Evolutionary conservation across 2,329 filamentous ascomycete species (phyloP).

Genomic region (Botrytis porri): DNA sequence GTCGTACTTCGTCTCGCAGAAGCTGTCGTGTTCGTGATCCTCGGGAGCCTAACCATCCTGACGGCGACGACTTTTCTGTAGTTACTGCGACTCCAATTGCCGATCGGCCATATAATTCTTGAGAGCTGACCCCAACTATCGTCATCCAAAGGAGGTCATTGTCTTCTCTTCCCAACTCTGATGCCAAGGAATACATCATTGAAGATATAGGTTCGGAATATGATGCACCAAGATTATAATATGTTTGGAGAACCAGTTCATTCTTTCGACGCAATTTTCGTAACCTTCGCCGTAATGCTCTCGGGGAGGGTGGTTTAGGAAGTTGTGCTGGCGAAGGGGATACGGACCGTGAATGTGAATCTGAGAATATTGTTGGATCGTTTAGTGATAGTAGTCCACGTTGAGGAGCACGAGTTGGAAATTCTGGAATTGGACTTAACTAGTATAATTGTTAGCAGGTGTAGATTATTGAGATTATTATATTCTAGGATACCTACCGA

Average conservation of each 20-base stretch:
- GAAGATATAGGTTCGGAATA: slow-evolving; percentile 95
- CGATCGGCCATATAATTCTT: slow-evolving; percentile 86
- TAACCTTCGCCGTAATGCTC: slow-evolving; percentile 68
- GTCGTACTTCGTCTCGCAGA: slow-evolving; percentile 87
- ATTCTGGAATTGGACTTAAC: slow-evolving; percentile 64
- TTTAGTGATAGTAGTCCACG: slow-evolving; percentile 58
- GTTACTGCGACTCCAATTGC: slow-evolving; percentile 72
- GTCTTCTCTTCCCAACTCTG: slow-evolving; percentile 91
- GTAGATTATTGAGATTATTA: slow-evolving; percentile 19
- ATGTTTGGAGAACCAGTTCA: slow-evolving; percentile 70
- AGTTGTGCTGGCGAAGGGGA: slow-evolving; percentile 57
- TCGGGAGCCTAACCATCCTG: slow-evolving; percentile 78
- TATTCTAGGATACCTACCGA: slow-evolving; percentile 56
- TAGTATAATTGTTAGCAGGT: slow-evolving; percentile 36
- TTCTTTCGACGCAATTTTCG: slow-evolving; percentile 74
- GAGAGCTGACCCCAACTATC: slow-evolving; percentile 91
- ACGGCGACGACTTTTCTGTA: slow-evolving; percentile 53
- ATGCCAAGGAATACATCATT: slow-evolving; percentile 90
- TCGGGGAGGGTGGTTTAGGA: slow-evolving; percentile 64
- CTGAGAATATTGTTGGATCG: slow-evolving; percentile 48
- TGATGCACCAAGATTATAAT: slow-evolving; percentile 83
- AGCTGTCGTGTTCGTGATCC: slow-evolving; percentile 82
- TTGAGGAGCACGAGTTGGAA: slow-evolving; percentile 58
- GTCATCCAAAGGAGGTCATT: slow-evolving; percentile 94
- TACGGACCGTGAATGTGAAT: slow-evolving; percentile 33